These are phyloP conservation scores for Perkinsus chesapeaki DNA, from an alignment of 169 alveolate genomes.

Conservation along the genomic window DNA sequence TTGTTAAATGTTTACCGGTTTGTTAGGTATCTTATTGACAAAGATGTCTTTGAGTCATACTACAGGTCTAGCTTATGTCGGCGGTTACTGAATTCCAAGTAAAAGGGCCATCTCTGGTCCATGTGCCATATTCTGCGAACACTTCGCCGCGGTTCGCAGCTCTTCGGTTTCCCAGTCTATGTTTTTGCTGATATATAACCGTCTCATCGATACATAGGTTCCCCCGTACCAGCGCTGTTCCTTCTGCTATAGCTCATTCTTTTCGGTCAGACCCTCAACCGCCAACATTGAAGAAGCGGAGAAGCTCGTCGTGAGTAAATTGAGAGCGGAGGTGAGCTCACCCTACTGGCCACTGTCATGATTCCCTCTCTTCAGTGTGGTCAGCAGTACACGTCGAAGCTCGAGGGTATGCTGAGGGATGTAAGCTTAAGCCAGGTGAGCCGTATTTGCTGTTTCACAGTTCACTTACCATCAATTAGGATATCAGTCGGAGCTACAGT, in stretches of 20 bases:
- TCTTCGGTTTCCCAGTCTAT: no score
- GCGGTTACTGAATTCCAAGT: constrained; percentile 8
- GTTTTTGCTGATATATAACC: not conserved
- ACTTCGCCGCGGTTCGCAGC: no score
- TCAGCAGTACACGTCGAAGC: constrained; percentile 28
- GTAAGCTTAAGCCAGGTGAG: not conserved
- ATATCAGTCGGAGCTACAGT: not conserved
- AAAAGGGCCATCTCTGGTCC: no score
- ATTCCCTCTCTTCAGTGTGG: constrained; percentile 1
- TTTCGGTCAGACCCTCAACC: not conserved
- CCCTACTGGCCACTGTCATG: not conserved
- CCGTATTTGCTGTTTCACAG: not conserved
- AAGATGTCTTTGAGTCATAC: constrained; percentile 40
- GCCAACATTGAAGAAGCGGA: constrained; percentile 12
- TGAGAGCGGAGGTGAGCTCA: constrained; percentile 20
- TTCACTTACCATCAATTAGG: not conserved
- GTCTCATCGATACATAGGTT: no score
- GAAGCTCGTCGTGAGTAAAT: constrained; percentile 5
- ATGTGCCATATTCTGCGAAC: no score
- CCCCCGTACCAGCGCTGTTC: not conserved
- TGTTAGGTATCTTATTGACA: constrained; percentile 22
- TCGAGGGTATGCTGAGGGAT: constrained; percentile 21
- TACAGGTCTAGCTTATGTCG: constrained; percentile 16
- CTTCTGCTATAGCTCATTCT: not conserved
- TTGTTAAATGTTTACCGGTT: not conserved